Conservation (phyloP, 495 filamentous ascomycete species). For the Beverwykella pulmonaria region DNA sequence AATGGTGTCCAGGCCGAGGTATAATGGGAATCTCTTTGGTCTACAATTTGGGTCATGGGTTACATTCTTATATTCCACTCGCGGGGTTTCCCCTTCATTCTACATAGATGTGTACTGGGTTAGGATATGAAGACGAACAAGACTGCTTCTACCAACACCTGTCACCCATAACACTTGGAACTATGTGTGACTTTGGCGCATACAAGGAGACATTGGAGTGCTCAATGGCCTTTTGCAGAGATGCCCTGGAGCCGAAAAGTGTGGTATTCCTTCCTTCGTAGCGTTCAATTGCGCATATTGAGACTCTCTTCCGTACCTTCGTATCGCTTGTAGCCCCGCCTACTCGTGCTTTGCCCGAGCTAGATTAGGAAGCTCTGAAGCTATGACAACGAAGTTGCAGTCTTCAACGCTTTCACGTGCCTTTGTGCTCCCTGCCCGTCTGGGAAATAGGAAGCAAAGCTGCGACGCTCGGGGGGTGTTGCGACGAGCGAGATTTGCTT, state of each 20-base stretch:
- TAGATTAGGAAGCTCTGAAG: constrained; percentile 28
- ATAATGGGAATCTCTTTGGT: background rate
- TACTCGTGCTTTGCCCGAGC: background rate
- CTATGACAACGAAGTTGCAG: constrained; percentile 17
- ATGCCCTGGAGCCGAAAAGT: too few species aligned
- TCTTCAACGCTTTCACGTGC: constrained; percentile 23
- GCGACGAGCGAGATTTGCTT: background rate
- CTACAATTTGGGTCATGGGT: background rate
- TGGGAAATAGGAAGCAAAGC: background rate
- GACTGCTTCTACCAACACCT: background rate
- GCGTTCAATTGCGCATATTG: too few species aligned
- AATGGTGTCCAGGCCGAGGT: background rate
- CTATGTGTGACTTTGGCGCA: background rate
- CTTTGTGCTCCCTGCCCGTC: background rate
- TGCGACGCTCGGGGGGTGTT: background rate
- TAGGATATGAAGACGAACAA: background rate
- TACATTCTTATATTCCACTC: background rate
- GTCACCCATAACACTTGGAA: too few species aligned
- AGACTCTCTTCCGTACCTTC: too few species aligned
- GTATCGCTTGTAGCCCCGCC: too few species aligned
- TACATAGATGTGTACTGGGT: background rate
- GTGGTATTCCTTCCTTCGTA: too few species aligned
- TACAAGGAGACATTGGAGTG: too few species aligned
- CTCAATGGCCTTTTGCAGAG: too few species aligned
- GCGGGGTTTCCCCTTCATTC: background rate